Percentiles rank a stretch among this genome's conserved stretches.
These are phyloP conservation scores for Aspergillus carlsbadensis DNA, from an alignment of 495 filamentous ascomycete species.

Conservation along the genomic window DNA sequence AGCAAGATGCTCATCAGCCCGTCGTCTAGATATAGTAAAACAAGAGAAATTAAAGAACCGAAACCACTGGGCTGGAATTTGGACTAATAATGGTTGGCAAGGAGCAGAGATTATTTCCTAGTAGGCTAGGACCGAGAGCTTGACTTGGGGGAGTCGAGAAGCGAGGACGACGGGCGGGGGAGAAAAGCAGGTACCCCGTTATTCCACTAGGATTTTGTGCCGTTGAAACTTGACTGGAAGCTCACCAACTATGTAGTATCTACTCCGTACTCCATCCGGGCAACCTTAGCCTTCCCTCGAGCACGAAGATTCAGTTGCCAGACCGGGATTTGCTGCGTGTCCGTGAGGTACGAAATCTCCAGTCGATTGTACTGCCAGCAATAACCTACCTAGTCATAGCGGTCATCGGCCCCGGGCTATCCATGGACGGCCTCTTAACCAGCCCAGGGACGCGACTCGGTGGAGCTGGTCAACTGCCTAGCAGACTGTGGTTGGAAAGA, in stretches of 20 bases:
- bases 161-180: conserved; percentile 10
- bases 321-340: no score
- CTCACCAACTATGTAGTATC: background rate
- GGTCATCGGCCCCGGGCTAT: conserved; percentile 17
- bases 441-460: conserved; percentile 17
- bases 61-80: background rate
- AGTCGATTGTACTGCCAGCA: no score
- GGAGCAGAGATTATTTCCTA: no score
- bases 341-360: no score
- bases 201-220: conserved; percentile 13
- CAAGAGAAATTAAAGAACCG: background rate
- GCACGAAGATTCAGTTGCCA: no score
- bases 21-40: no score
- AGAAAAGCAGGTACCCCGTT: conserved; percentile 29
- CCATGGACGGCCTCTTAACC: conserved; percentile 12
- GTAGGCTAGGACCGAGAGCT: no score
- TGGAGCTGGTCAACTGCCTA: conserved; percentile 14
- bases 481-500: conserved; percentile 13
- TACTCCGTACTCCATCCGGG: no score
- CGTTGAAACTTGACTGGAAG: conserved; percentile 10
- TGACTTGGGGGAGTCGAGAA: background rate
- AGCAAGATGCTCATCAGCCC: no score
- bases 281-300: no score
- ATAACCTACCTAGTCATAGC: conserved; percentile 5
- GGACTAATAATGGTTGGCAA: background rate